Conservation (phyloP, 2,329 filamentous ascomycete genomes). For the Fusarium guadeloupense region DNA sequence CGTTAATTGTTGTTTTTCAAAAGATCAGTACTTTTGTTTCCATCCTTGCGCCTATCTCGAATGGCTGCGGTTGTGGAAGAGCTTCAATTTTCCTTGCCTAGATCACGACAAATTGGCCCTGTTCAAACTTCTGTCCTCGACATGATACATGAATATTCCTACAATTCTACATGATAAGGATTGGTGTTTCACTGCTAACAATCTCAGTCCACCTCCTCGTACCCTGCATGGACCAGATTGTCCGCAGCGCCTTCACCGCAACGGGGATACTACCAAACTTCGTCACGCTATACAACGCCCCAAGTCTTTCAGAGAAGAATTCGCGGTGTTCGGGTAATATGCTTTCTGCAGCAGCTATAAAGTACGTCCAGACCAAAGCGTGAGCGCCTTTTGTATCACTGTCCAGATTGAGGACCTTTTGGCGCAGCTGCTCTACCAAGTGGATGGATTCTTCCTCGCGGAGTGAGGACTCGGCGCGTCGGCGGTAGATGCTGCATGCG, state of each 20-base stretch:
- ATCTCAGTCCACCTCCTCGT: conserved; percentile 44
- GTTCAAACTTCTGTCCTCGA: not conserved
- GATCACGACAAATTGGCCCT: too few species aligned
- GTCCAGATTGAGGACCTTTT: conserved; percentile 43
- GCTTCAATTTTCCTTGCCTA: too few species aligned
- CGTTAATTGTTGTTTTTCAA: too few species aligned
- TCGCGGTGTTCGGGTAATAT: conserved; percentile 46
- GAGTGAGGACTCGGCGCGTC: conserved; percentile 36
- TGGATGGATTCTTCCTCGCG: conserved; percentile 37
- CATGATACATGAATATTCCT: not conserved
- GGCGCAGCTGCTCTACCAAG: conserved; percentile 46
- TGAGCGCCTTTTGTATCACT: conserved; percentile 47
- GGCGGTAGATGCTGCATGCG: conserved; percentile 42
- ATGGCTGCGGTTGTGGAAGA: too few species aligned
- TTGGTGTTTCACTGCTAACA: conserved; percentile 40
- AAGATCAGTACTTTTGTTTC: too few species aligned
- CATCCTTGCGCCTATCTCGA: too few species aligned
- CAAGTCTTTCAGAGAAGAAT: conserved; percentile 48
- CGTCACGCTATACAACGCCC: conserved; percentile 45
- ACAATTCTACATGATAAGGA: conserved; percentile 42
- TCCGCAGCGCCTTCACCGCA: conserved; percentile 46
- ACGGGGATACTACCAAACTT: conserved; percentile 51
- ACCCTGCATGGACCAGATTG: conserved; percentile 47
- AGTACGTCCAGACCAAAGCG: conserved; percentile 53
- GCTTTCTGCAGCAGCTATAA: conserved; percentile 53